Evolutionary conservation across 2,329 filamentous ascomycete genomes (phyloP), one percentile per base, ranked within the genome.

Genomic region (Mariannaea sp.): DNA sequence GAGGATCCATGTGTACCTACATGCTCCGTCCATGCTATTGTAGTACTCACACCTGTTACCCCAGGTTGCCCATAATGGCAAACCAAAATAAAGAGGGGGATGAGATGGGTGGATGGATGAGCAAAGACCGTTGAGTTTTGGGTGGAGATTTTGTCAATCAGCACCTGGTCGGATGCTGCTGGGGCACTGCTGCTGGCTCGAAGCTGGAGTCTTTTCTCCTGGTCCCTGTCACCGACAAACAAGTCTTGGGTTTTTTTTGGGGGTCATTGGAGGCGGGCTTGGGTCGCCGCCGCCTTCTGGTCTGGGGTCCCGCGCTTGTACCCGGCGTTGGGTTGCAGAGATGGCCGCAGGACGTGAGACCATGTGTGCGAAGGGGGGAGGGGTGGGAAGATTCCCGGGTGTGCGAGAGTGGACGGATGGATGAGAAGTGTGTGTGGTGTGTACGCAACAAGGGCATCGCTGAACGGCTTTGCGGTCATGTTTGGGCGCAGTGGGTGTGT

Each of bases 281-380:
- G 53, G 56, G 60, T 45, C 58, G 52, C 42, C 55, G 54, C 59
- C 65, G 54, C 49, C 53, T 55, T 41, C 5, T 24, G 22, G 62
- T 62, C 65, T 63, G 65, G 68, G 69, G 70, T 68, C 64, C 63
- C 67, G 68, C 68, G 68, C 68, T 67, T 68, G 64, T 67, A 68
- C 65, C 69, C 69, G 69, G 64, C 60, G 63, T 65, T 65, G 67
- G 70, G 71, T 66, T 68, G 70, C 70, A 73, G 70, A 71, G 62
- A 53, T 63, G 40, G 46, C 30, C 14, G 30, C 30, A 16, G 14
- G 30, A 33, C 8, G 30, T 14, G 30, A 33, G 30, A 16, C 30
- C 13, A 33, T 5, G 13, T 27, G 46, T 46, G 44, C 36, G 27
- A 36, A 44, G 49, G 40, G 26, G 24, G 38, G 38, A 30, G 48